Evolutionary conservation across 139 green algal genomes (phyloP), one percentile per base, ranked within the genome.

Genomic region (Chlamydomonas schloesseri): DNA sequence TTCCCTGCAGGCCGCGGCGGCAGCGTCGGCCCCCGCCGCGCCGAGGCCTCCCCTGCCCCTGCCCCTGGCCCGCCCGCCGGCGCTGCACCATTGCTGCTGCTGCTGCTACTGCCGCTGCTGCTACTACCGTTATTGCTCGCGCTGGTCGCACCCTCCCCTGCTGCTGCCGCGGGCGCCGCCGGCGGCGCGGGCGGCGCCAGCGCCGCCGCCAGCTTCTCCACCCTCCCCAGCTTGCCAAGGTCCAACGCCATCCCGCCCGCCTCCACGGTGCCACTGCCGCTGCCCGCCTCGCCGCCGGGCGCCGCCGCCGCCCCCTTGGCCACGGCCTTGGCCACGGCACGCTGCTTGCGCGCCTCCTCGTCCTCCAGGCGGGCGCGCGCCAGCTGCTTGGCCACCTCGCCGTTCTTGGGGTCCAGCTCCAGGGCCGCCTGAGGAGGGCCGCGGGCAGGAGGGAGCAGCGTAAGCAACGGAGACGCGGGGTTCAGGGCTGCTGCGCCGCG

Each of bases 201-300:
- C 78, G 23, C 31, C 53, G 77, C 71, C 53, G 84, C 83, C 67
- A 93, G 36, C 73, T 78, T 68, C 82, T 93, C 88, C 65, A 91
- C 67, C 64, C 58, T 68, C 29, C 87, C 75, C 71, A 93, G 84
- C 73, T 88, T 88, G 55, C 87, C 71, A n/a, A 91, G 15, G 58
- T 90, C 85, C 36, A 88, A 3, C 0, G 34, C n/a, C 47, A 80
- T 15, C 10, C 65, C 71, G 1, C 53, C 77, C 21, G 37, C 73
- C 47, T 71, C 57, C 62, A 67, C 46, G 20, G 34, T 34, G 46
- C 29, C 55, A 1, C 3, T n/a, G 33, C 14, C 31, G 33, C 65
- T 37, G 46, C 17, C 71, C 26, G 15, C 42, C 24, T 9, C 71
- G 37, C 47, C 53, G n/a, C 29, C 50, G 1, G 5, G 18, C n/a